Conservation (phyloP, 1,139 yeast species). For the Yamadazyma siamensis region DNA sequence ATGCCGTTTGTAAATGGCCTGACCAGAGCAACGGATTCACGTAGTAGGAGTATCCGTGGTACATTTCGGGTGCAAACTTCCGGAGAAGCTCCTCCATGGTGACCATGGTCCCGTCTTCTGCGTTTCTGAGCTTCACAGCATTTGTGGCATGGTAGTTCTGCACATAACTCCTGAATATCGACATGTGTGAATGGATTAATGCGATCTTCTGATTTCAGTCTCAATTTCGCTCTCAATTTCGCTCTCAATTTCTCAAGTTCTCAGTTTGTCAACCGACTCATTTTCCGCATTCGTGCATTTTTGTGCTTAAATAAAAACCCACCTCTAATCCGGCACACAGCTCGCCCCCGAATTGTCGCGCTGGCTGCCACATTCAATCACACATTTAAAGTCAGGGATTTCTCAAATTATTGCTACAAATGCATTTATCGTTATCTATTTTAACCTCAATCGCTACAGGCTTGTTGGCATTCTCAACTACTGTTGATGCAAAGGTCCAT, state of each 20-base stretch:
- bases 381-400: too few relatives aligned
- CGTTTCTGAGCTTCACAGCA: constrained; percentile 25
- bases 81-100: constrained; percentile 22
- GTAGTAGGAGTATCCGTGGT: constrained; percentile 28
- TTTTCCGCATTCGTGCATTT: too few relatives aligned
- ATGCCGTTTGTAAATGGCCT: constrained; percentile 48
- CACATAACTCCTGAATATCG: constrained; percentile 14
- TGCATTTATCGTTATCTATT: constrained; percentile 12
- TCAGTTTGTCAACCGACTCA: too few relatives aligned
- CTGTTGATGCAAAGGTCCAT: constrained; percentile 59
- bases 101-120: constrained; percentile 13
- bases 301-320: too few relatives aligned
- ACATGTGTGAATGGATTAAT: too few relatives aligned
- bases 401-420: too few relatives aligned
- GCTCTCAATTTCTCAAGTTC: too few relatives aligned
- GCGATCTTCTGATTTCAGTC: too few relatives aligned
- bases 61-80: constrained; percentile 28
- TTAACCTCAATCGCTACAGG: constrained; percentile 51
- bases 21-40: constrained; percentile 38
- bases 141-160: constrained; percentile 22
- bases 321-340: constrained; percentile 5
- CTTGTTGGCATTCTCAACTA: constrained; percentile 38
- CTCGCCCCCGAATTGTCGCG: constrained; percentile 1
- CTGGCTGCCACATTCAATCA: constrained; percentile 7
- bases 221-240: too few relatives aligned